Evolutionary conservation across 768 basidiomycete genomes (phyloP), one percentile per base, ranked within the genome.

Genomic region (Tylopilus cervinicoccineus): DNA sequence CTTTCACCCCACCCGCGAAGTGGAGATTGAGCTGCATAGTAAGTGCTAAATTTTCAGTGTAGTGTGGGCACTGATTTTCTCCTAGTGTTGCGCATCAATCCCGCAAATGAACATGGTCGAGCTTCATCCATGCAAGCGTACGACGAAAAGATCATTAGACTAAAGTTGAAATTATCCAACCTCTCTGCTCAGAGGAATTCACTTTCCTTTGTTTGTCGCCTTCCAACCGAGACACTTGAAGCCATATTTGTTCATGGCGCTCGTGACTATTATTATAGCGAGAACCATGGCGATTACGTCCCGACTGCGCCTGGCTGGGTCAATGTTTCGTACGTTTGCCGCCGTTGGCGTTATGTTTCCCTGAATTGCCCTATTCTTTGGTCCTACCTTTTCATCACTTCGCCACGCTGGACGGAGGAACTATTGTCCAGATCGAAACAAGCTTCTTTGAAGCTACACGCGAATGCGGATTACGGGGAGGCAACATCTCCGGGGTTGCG

Each of bases 301-400:
- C 9, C 0, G 3, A 20, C 34, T 29, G 6, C 14, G 9, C 47
- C 54, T 3, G 8, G 2, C n/a, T 53, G 44, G 47, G 34, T 55
- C 29, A 39, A 33, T 4, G 42, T 62, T 7, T 53, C 58, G 1
- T 44, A 55, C 29, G 52, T 59, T 26, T 57, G 46, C 17, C 41
- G 48, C 13, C 66, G 69, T 42, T 77, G 75, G 74, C 71, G 76
- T n/a, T 38, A 64, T 0, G 68, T 76, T 1, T 74, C 76, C 8
- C 50, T 77, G 5, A 62, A 59, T 31, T 71, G 62, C 43, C 66
- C 74, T 2, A 50, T 38, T n/a, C 62, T 78, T 28, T 79, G 77
- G 76, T 62, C 45, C 13, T 56, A 55, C 27, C 59, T 68, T 16
- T 51, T 65, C 9, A 62, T 71, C 24, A 53, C 44, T 3, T 63